A percentile compares a stretch with the other conserved stretches of the same genome.
Evolutionary conservation across 441 rosid genomes (phyloP).

Genomic region (Arabidopsis lyrata): DNA sequence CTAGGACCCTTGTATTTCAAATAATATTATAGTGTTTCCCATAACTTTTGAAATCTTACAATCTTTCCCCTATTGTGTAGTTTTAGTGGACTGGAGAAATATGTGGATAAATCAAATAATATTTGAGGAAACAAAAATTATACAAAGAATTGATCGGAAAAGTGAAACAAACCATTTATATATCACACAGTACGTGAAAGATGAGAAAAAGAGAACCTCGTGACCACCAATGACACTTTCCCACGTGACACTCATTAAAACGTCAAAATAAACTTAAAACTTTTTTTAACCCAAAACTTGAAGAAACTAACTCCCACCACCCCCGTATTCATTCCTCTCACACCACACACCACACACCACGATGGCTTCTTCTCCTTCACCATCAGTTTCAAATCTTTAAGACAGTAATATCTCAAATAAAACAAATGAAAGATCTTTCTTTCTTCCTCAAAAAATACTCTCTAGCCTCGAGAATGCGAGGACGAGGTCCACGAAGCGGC

Average conservation of each 20-base stretch:
- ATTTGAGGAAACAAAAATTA: neutral
- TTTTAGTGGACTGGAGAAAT: constrained; percentile 1
- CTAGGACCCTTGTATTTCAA: neutral
- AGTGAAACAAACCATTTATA: constrained; percentile 17
- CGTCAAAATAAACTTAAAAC: constrained; percentile 19
- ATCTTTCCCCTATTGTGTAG: constrained; percentile 2
- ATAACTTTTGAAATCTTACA: neutral
- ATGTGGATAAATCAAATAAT: neutral
- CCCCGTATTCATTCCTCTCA: constrained; percentile 39
- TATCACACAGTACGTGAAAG: constrained; percentile 23
- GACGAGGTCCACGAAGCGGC: constrained; percentile 48
- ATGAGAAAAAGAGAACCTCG: constrained; percentile 38
- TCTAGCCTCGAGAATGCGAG: constrained; percentile 70
- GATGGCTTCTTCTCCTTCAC: constrained; percentile 21
- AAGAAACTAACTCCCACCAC: constrained; percentile 36
- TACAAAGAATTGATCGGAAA: constrained; percentile 13
- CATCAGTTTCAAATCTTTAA: constrained; percentile 21
- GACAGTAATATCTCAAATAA: constrained; percentile 23
- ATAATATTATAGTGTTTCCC: neutral
- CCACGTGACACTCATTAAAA: constrained; percentile 44
- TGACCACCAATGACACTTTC: constrained; percentile 45
- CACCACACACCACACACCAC: constrained; percentile 38
- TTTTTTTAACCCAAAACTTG: constrained; percentile 32
- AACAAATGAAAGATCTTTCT: constrained; percentile 68
- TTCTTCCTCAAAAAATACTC: constrained; percentile 66